Conservation (phyloP, 192 early-diverging fungal genomes). For the Spizellomyces sp. region DNA sequence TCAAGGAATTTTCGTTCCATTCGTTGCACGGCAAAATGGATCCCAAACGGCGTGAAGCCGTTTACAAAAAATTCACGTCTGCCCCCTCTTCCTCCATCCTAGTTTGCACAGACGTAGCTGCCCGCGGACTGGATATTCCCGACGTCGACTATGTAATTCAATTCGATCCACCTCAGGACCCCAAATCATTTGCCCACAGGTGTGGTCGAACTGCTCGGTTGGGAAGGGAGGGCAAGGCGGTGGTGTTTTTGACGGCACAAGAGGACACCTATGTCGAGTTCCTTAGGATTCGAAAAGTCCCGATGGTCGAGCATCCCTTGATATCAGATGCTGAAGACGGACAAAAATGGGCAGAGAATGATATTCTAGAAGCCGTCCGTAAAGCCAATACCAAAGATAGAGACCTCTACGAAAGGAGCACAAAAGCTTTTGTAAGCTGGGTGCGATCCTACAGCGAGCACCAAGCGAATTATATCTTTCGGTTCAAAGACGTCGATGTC, state of each 20-base stretch:
- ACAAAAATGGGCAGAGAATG: conserved; percentile 8
- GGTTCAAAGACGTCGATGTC: conserved; percentile 80
- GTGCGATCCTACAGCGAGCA: conserved; percentile 93
- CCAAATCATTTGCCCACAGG: conserved; percentile 94
- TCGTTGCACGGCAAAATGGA: conserved; percentile 95
- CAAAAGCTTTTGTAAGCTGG: conserved; percentile 77
- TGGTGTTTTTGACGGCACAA: conserved; percentile 73
- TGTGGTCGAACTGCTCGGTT: conserved; percentile 95
- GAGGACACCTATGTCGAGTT: conserved; percentile 86
- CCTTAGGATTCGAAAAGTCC: conserved; percentile 86
- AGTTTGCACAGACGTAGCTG: conserved; percentile 96
- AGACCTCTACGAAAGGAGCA: conserved; percentile 68
- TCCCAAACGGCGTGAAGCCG: conserved; percentile 79
- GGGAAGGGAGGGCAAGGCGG: conserved; percentile 83
- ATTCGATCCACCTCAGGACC: conserved; percentile 92
- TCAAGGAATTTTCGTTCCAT: conserved; percentile 60
- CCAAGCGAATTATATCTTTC: conserved; percentile 91
- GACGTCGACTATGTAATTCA: conserved; percentile 91
- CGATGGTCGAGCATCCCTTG: conserved; percentile 49
- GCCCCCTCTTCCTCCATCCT: conserved; percentile 74
- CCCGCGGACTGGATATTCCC: conserved; percentile 95
- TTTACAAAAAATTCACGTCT: conserved; percentile 73
- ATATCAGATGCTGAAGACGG: neutral
- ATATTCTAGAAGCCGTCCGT: neutral
- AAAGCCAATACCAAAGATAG: conserved; percentile 54